Conservation (phyloP, 164 flowering plant genomes). For the Piper longum region DNA sequence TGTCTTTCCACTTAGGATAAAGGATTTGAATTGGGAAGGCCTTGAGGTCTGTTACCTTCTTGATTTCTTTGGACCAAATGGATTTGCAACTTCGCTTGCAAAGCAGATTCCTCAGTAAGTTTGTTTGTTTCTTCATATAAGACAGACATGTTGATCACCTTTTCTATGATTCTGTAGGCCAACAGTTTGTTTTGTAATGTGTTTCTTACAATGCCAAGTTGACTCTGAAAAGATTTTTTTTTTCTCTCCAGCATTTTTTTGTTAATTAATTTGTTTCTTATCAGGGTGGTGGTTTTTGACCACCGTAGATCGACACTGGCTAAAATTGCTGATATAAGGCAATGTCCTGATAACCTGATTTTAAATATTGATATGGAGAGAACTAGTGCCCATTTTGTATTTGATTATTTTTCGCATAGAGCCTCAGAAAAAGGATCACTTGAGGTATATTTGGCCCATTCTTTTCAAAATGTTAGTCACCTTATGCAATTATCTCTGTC, state of each 20-base stretch:
- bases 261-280: neutral
- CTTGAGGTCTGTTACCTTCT: slow-evolving; percentile 65
- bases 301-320: slow-evolving; percentile 47
- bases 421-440: slow-evolving; percentile 16
- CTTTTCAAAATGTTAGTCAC: too few relatives aligned
- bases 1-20: slow-evolving; percentile 29
- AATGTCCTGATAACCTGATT: slow-evolving; percentile 24
- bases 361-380: slow-evolving; percentile 44
- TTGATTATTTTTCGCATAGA: slow-evolving; percentile 51
- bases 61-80: slow-evolving; percentile 66
- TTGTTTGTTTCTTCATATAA: neutral
- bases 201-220: neutral
- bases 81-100: slow-evolving; percentile 42
- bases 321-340: slow-evolving; percentile 13
- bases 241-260: neutral
- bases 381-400: slow-evolving; percentile 65
- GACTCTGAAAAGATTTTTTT: neutral
- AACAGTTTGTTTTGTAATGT: neutral
- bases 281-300: slow-evolving; percentile 62
- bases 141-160: too few relatives aligned
- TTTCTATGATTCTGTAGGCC: neutral
- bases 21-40: slow-evolving; percentile 46
- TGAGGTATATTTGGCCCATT: slow-evolving; percentile 20
- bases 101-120: slow-evolving; percentile 24
- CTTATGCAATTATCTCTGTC: neutral